Base-by-base conservation (phyloP, 768 basidiomycete genomes). In the Hemileccinum impolitum region DNA sequence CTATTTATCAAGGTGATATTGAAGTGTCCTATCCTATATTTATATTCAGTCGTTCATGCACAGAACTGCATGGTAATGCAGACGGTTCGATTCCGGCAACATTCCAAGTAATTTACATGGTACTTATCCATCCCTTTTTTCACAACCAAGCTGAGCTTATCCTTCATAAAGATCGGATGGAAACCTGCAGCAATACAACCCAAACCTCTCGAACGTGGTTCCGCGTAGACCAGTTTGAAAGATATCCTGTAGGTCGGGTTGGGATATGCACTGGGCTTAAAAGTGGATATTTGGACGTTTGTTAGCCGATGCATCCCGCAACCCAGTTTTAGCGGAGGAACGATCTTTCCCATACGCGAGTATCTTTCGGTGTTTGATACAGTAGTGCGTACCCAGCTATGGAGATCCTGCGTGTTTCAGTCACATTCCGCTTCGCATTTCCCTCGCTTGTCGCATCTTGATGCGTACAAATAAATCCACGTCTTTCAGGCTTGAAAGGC, bases 81-180 rank as follows among this genome's bases (percentile, higher is more conserved):
- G 89, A 94, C 60, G 91, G 90, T 14, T 77, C 78, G 12, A 75
- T 98, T 31, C 90, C 94, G 3, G 96, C 96, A 14, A 99, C 96
- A 6, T 99, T 97, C 69, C 92, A 97, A 63, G 75, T 97, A 40
- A 92, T 98, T 48, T 96, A 90, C 66, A 85, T 97, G 79, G 95
- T 91, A 54, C 53, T 77, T 68, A 37, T 32, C 21, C 31, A 46
- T 30, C 14, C n/a, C 12, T 30, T 30, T 37, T 28, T 13, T 34
- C 39, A 28, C 30, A 6, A 7, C 2, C 2, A 10, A 23, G 23
- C 23, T 6, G 46, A 42, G 13, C 34, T 45, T 31, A 38, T 36
- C 14, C 21, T n/a, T 40, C 25, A 19, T 32, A 42, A 53, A 89
- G 88, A 90, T 91, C 61, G 89, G 90, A 25, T 91, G 89, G 89